Evolutionary conservation across 202 grass and related monocot species (phyloP).

Genomic region (Panicum hallii): DNA sequence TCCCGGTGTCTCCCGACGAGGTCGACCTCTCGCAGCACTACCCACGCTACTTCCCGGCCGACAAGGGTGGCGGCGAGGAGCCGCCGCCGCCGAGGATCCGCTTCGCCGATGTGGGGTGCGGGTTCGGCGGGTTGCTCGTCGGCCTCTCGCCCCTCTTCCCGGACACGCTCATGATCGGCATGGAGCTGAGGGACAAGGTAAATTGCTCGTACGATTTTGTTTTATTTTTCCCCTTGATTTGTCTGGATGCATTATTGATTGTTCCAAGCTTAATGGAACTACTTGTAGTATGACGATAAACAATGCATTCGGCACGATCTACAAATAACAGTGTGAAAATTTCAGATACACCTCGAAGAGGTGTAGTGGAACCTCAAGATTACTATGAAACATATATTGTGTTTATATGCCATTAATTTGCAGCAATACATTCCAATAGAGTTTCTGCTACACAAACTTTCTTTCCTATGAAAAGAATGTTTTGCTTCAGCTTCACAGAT

Average conservation of each 20-base stretch:
- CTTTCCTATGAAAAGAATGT: neutral
- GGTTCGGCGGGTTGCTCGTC: constrained; percentile 75
- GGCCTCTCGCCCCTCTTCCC: constrained; percentile 80
- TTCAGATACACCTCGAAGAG: neutral
- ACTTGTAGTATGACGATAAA: neutral
- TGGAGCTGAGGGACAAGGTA: constrained; percentile 97
- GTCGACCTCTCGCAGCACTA: constrained; percentile 75
- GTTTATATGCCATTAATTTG: neutral
- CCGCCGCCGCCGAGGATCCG: constrained; percentile 45
- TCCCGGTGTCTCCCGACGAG: constrained; percentile 69
- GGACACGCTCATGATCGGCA: constrained; percentile 86
- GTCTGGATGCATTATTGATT: neutral
- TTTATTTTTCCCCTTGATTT: neutral
- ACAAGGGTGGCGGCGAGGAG: neutral
- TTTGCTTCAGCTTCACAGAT: neutral
- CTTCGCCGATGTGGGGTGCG: constrained; percentile 86
- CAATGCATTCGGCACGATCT: neutral
- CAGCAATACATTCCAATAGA: neutral
- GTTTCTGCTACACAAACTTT: neutral
- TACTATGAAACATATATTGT: neutral
- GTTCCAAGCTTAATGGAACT: neutral
- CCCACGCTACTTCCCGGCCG: constrained; percentile 59
- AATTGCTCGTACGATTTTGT: neutral
- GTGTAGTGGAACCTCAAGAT: too few relatives aligned
- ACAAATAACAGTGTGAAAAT: neutral